Conservation (phyloP, 306 rosid genomes). For the Dalbergia cultrata region DNA sequence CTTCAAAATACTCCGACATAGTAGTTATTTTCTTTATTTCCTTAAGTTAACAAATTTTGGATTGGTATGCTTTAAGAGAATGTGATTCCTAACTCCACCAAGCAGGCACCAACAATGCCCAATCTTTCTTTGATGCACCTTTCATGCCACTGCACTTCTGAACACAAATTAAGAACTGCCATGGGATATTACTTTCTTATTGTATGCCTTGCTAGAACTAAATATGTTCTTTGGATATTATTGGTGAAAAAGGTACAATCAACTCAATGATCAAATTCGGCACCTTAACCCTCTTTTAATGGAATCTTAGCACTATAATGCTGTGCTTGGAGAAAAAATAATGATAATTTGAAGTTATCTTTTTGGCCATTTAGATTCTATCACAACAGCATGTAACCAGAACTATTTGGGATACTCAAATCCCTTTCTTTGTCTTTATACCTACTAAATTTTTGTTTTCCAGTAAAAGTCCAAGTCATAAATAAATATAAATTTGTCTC, state of each 20-base stretch:
- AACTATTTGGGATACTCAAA: not conserved
- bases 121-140: not conserved
- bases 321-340: not conserved
- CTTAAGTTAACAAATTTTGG: not conserved
- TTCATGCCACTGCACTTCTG: not conserved
- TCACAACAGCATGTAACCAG: not conserved
- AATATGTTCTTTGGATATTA: not conserved
- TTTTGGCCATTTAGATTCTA: constrained; percentile 14
- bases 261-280: not conserved
- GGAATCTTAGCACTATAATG: not conserved
- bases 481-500: constrained; percentile 2
- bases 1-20: not conserved
- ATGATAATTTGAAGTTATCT: constrained; percentile 9
- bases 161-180: not conserved
- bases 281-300: not conserved
- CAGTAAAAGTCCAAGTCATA: not conserved
- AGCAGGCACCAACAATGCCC: not conserved
- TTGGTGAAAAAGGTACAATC: not conserved
- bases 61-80: constrained; percentile 32
- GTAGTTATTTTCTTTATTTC: not conserved
- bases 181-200: not conserved
- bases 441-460: not conserved
- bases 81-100: constrained; percentile 53
- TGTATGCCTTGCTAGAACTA: not conserved
- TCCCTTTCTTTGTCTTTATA: constrained; percentile 1